Evolutionary conservation across 345 rosid genomes (phyloP).

Genomic region (Sisymbrium irio): DNA sequence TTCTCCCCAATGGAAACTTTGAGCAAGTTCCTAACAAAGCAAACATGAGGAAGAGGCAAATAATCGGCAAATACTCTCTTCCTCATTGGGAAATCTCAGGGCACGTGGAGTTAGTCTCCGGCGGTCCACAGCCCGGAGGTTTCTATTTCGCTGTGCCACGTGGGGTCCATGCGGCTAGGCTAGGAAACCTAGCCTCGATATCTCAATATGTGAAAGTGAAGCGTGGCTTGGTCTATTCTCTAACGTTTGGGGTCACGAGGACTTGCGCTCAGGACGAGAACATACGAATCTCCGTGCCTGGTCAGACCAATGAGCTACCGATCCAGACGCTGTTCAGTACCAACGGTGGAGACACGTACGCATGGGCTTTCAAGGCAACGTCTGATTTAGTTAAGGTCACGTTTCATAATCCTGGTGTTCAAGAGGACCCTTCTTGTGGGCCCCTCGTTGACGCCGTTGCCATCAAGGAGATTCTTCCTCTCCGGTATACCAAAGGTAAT

Average conservation of each 20-base stretch:
- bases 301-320: constrained; percentile 54
- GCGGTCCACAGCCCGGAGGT: constrained; percentile 88
- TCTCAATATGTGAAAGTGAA: constrained; percentile 53
- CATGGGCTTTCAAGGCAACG: constrained; percentile 61
- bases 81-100: constrained; percentile 78
- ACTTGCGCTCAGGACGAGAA: constrained; percentile 86
- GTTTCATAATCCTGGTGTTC: constrained; percentile 80
- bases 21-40: constrained; percentile 55
- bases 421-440: constrained; percentile 82
- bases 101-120: constrained; percentile 65
- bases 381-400: constrained; percentile 51
- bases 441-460: constrained; percentile 82
- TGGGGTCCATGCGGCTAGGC: constrained; percentile 71
- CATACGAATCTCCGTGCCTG: constrained; percentile 48
- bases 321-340: constrained; percentile 70
- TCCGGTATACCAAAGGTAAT: constrained; percentile 41
- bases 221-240: constrained; percentile 49
- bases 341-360: constrained; percentile 82
- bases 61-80: constrained; percentile 72
- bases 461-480: constrained; percentile 65
- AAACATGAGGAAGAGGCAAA: constrained; percentile 62
- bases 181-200: constrained; percentile 78
- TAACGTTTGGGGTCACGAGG: constrained; percentile 77
- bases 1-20: constrained; percentile 70
- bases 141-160: constrained; percentile 66